phyloP scores from a whole-genome alignment of 805 yeast genomes.

The Starmerella asiatica region DNA sequence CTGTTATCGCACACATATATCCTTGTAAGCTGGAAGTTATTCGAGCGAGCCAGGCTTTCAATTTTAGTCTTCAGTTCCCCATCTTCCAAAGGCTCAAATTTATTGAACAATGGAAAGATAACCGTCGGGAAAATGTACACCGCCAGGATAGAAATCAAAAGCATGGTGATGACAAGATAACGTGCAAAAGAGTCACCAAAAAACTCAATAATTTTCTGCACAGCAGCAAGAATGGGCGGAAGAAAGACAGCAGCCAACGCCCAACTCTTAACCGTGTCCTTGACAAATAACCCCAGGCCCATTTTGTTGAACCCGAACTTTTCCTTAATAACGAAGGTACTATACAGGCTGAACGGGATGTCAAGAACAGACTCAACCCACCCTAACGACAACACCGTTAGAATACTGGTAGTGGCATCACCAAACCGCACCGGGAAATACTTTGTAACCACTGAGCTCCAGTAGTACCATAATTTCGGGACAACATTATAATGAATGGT shows the following conservation, averaged over 20 bases:
- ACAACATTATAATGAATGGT: constrained; percentile 48
- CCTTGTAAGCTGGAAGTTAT: constrained; percentile 75
- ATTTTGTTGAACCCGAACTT: constrained; percentile 85
- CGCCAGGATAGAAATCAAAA: constrained; percentile 56
- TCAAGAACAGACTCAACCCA: constrained; percentile 39
- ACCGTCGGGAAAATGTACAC: constrained; percentile 70
- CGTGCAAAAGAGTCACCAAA: constrained; percentile 72
- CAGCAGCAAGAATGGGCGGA: constrained; percentile 57
- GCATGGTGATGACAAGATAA: constrained; percentile 60
- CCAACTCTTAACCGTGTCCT: constrained; percentile 54
- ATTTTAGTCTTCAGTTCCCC: constrained; percentile 77
- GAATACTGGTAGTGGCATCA: constrained; percentile 22
- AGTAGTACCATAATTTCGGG: constrained; percentile 47
- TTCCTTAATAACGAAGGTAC: constrained; percentile 81
- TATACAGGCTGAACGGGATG: constrained; percentile 61
- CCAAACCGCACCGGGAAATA: constrained; percentile 26
- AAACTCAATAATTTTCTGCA: constrained; percentile 66
- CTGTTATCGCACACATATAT: constrained; percentile 93
- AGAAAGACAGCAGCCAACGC: constrained; percentile 46
- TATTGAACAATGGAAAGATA: constrained; percentile 88
- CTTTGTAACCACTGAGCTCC: constrained; percentile 20
- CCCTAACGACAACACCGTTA: constrained; percentile 20
- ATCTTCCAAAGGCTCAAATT: constrained; percentile 74
- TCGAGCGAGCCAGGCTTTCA: constrained; percentile 59
- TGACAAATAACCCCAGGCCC: constrained; percentile 56